Percentiles rank a stretch among this genome's conserved stretches.
These are phyloP conservation scores for Dipteronia sinensis DNA, from an alignment of 345 rosid species.

Conservation along the genomic window DNA sequence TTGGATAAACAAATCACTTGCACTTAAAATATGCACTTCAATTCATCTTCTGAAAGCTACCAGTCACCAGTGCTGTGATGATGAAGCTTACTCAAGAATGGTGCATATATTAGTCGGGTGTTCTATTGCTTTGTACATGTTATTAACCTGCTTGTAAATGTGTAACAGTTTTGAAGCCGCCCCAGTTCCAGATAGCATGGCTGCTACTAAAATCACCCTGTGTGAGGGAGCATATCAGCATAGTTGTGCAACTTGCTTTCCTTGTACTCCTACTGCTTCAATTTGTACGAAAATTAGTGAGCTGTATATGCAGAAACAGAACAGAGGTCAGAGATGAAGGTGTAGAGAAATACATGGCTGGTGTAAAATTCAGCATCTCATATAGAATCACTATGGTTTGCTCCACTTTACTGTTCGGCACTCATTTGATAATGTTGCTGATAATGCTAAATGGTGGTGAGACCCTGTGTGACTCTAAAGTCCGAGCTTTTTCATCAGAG, in stretches of 20 bases:
- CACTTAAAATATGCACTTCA: too few relatives aligned
- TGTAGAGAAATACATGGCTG: constrained; percentile 28
- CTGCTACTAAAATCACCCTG: constrained; percentile 45
- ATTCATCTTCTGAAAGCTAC: not conserved
- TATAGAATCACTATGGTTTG: constrained; percentile 45
- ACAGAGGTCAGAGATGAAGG: constrained; percentile 27
- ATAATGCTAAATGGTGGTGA: constrained; percentile 34
- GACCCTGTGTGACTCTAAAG: constrained; percentile 44
- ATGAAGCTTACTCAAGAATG: not conserved
- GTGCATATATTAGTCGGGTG: not conserved
- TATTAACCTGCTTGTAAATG: constrained; percentile 11
- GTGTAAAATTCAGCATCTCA: constrained; percentile 39
- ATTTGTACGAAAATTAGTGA: constrained; percentile 26
- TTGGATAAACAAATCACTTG: not conserved
- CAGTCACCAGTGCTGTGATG: not conserved
- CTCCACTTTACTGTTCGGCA: constrained; percentile 44
- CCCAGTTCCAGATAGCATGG: constrained; percentile 35
- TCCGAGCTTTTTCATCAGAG: constrained; percentile 51
- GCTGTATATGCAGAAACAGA: constrained; percentile 31
- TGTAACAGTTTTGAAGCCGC: constrained; percentile 38
- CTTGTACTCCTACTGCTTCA: constrained; percentile 44
- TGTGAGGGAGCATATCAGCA: constrained; percentile 59
- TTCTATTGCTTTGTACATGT: not conserved
- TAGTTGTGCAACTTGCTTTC: constrained; percentile 50
- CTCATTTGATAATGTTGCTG: constrained; percentile 52